phyloP scores from a whole-genome alignment of 2,329 filamentous ascomycete genomes.

The Helotiales sp. region DNA sequence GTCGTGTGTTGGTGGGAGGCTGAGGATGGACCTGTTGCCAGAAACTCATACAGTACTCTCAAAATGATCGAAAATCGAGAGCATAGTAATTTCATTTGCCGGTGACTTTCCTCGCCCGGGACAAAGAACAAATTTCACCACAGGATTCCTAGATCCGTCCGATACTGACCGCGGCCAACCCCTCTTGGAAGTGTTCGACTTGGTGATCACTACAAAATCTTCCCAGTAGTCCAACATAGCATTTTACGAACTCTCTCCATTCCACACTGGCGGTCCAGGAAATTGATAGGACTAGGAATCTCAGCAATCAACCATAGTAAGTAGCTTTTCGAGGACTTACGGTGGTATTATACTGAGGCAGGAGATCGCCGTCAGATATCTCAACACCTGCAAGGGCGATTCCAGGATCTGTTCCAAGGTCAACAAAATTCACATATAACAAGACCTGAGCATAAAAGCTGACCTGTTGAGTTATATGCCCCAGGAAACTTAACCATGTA shows the following conservation, averaged over 20 bases:
- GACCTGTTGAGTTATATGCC: constrained; percentile 1
- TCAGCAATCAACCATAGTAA: neutral
- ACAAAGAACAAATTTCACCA: too few relatives aligned
- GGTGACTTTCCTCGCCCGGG: too few relatives aligned
- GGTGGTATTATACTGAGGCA: neutral
- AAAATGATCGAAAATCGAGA: too few relatives aligned
- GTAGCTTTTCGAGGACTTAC: neutral
- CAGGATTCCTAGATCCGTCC: too few relatives aligned
- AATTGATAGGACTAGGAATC: constrained; percentile 10
- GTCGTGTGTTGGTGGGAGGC: too few relatives aligned
- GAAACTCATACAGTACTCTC: too few relatives aligned
- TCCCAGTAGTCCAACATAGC: too few relatives aligned
- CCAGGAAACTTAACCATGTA: constrained; percentile 11
- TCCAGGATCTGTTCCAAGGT: constrained; percentile 8
- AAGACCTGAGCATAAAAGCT: neutral
- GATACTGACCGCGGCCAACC: too few relatives aligned
- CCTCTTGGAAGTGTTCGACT: too few relatives aligned
- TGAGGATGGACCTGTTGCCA: too few relatives aligned
- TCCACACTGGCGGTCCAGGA: constrained; percentile 10
- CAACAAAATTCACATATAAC: neutral
- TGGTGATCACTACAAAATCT: too few relatives aligned
- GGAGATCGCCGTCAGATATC: constrained; percentile 5
- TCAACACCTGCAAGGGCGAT: constrained; percentile 4
- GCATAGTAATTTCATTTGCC: too few relatives aligned
- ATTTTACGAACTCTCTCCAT: neutral